phyloP scores from a whole-genome alignment of 768 basidiomycete genomes.

The Kwoniella heveanensis region DNA sequence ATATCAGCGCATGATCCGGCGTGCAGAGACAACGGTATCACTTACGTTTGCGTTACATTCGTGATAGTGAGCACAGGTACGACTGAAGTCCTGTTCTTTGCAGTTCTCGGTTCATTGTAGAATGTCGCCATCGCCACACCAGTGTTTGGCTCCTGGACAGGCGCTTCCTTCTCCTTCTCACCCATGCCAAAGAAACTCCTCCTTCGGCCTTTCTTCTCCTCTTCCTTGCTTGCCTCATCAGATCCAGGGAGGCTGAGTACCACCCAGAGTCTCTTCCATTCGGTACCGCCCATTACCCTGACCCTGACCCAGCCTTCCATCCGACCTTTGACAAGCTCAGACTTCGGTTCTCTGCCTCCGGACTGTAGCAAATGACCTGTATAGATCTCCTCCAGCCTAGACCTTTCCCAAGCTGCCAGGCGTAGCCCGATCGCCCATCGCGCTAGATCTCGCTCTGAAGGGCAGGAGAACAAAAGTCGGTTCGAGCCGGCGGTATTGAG shows the following conservation, averaged over 20 bases:
- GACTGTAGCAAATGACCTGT: conserved; percentile 85
- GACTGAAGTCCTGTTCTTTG: conserved; percentile 68
- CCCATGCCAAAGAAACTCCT: conserved; percentile 60
- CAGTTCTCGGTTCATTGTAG: conserved; percentile 43
- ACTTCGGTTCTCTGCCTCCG: conserved; percentile 60
- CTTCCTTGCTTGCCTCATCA: conserved; percentile 34
- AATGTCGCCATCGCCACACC: conserved; percentile 57
- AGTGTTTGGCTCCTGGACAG: conserved; percentile 46
- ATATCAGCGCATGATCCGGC: background rate
- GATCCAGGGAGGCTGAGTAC: conserved; percentile 61
- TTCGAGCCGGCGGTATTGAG: conserved; percentile 94
- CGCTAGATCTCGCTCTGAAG: conserved; percentile 67
- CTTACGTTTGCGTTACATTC: conserved; percentile 73
- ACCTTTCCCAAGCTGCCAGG: conserved; percentile 90
- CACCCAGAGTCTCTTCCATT: conserved; percentile 93
- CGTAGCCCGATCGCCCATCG: conserved; percentile 93
- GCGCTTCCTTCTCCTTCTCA: conserved; percentile 36
- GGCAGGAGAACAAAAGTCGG: conserved; percentile 83
- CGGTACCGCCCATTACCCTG: conserved; percentile 92
- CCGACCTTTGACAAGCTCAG: conserved; percentile 69
- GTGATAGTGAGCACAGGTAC: conserved; percentile 70
- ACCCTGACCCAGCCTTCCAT: conserved; percentile 91
- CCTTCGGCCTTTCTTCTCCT: conserved; percentile 62
- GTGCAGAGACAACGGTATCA: too few relatives aligned
- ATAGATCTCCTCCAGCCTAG: conserved; percentile 93